Base-by-base conservation (phyloP, 495 filamentous ascomycete genomes). In the Sporormia fimetaria region DNA sequence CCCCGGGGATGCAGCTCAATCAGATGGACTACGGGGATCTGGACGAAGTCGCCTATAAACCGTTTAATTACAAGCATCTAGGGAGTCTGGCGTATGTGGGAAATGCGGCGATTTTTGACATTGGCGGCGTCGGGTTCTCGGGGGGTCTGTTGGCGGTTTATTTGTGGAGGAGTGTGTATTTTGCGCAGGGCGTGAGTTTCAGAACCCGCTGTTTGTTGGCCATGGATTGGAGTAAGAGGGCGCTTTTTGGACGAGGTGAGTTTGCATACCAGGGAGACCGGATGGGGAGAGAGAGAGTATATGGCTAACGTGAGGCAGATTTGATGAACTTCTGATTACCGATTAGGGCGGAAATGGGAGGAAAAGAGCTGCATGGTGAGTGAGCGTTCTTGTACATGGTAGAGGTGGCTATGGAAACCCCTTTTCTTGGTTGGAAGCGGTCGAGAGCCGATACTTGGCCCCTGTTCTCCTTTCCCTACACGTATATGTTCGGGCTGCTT, bases 151-250 rank as follows among this genome's bases (percentile, higher is more conserved):
- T 94, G 68, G 90, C 85, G 8, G 87, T 96, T 52, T 99, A 99
- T 62, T 73, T 94, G 37, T 99, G 92, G 92, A 67, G 87, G 30
- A 88, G 85, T 51, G 79, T 95, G 22, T 99, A 99, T 63, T 96
- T 99, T 63, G 87, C 92, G 14, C 83, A 99, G 71, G 94, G 87
- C 62, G 92, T 99, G 28, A 94, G 86, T 58, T 70, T 94, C 33
- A 66, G 92, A 56, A 99, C 92, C 29, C 70, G 90, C 40, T 69
- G 85, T 49, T 61, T 99, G 60, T 64, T 99, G 67, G 87, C 86
- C 0, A 96, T 99, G 92, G 92, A 99, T 64, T 99, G 92, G 92
- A 76, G 70, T 7, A 99, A 96, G 75, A 72, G 92, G 60, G 80
- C 83, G 10, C 58, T 99, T 12, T 99, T 99, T 65, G 92, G 92